These are phyloP conservation scores for Sphagnum magellanicum DNA, from an alignment of 228 moss, liverwort and hornwort genomes.

Conservation along the genomic window DNA sequence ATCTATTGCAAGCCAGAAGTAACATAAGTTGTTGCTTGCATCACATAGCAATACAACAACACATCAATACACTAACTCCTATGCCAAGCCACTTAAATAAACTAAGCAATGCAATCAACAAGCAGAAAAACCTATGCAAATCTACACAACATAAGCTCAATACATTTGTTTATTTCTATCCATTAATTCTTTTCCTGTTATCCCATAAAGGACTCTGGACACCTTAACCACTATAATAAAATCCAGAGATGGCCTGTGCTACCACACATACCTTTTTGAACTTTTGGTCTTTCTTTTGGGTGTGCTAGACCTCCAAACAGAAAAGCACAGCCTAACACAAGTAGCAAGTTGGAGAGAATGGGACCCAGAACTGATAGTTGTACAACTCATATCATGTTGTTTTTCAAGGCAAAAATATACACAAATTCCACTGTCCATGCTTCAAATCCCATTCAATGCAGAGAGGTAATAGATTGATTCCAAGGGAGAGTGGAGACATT, in stretches of 20 bases:
- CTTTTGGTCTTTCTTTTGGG: slow-evolving; percentile 52
- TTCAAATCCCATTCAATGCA: no score
- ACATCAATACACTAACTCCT: not conserved
- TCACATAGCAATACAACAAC: not conserved
- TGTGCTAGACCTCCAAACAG: slow-evolving; percentile 77
- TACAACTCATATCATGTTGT: slow-evolving; percentile 90
- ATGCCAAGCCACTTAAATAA: no score
- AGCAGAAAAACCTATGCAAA: no score
- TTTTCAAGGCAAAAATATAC: slow-evolving; percentile 77
- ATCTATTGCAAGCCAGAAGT: slow-evolving; percentile 75
- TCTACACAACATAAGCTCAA: no score
- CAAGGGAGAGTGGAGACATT: no score
- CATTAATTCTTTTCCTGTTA: no score
- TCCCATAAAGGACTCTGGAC: no score
- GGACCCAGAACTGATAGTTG: slow-evolving; percentile 92
- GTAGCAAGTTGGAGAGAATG: slow-evolving; percentile 91
- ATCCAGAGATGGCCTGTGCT: not conserved
- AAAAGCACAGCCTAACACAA: slow-evolving; percentile 90
- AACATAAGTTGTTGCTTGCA: slow-evolving; percentile 65
- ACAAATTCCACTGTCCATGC: slow-evolving; percentile 75
- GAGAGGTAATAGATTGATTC: no score
- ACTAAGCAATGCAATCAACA: no score
- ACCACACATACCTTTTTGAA: slow-evolving; percentile 35
- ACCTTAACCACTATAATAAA: no score
- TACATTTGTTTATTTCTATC: no score